These are phyloP conservation scores for Casuarina glauca DNA, from an alignment of 306 rosid genomes.

Conservation along the genomic window DNA sequence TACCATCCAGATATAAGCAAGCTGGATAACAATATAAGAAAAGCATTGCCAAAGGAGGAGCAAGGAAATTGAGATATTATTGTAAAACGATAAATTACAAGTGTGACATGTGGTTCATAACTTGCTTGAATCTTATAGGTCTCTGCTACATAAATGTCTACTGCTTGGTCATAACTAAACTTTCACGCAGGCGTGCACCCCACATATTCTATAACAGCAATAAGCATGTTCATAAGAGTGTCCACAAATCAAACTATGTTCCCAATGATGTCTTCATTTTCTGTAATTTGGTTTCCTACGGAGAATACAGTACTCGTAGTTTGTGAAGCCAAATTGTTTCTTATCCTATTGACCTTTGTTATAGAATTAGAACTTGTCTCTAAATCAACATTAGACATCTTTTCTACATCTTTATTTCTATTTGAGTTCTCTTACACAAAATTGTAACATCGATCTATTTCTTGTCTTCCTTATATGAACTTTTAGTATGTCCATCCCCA, in stretches of 20 bases:
- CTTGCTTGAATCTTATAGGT: background rate
- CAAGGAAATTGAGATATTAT: background rate
- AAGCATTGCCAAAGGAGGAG: background rate
- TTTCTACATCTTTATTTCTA: background rate
- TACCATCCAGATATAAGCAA: background rate
- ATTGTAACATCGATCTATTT: background rate
- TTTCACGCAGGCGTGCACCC: background rate
- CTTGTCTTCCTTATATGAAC: background rate
- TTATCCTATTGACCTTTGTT: background rate
- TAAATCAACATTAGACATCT: background rate
- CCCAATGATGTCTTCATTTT: background rate
- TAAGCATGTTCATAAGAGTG: background rate
- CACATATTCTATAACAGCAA: background rate
- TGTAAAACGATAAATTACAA: no score
- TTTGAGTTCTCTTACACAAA: background rate
- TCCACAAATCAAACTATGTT: background rate
- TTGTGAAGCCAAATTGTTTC: background rate
- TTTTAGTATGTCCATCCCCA: background rate
- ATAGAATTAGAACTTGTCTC: background rate
- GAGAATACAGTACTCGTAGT: background rate
- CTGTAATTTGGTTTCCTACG: background rate
- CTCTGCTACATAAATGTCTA: background rate
- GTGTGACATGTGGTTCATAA: background rate
- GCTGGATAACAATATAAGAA: background rate
- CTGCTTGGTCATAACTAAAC: background rate